Conservation (phyloP, 1,284 basidiomycete species). For the Sporisorium graminicola region DNA sequence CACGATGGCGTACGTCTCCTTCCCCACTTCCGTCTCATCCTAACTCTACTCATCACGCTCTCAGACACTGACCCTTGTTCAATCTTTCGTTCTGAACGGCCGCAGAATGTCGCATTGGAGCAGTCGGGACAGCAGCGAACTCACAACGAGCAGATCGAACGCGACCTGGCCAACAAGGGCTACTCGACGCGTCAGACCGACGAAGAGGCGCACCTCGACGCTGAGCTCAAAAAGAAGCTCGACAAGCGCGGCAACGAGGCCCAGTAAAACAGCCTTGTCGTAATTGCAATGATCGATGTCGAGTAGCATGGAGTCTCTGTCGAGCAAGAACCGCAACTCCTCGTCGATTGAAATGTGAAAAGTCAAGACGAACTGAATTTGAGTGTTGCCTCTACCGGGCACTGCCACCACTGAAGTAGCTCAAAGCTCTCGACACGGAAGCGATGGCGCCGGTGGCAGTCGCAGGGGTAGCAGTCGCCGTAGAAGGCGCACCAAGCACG, state of each 20-base stretch:
- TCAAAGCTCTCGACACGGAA: slow-evolving; percentile 40
- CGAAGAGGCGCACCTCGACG: slow-evolving; percentile 23
- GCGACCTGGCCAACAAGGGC: slow-evolving; percentile 41
- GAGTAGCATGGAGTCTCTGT: neutral
- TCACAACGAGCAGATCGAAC: slow-evolving; percentile 42
- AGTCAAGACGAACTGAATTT: neutral
- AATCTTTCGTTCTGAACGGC: neutral
- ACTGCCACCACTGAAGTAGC: slow-evolving; percentile 36
- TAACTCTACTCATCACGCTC: neutral
- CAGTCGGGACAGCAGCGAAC: slow-evolving; percentile 24
- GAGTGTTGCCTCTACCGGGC: too few relatives aligned
- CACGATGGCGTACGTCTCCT: slow-evolving; percentile 44
- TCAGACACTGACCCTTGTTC: neutral
- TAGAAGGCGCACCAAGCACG: slow-evolving; percentile 31
- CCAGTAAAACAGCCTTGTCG: slow-evolving; percentile 14
- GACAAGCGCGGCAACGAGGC: slow-evolving; percentile 42
- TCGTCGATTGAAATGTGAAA: neutral
- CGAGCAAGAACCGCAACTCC: neutral
- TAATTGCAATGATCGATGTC: neutral
- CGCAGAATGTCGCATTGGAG: slow-evolving; percentile 33
- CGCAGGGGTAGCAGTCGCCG: slow-evolving; percentile 13
- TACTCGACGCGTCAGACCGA: slow-evolving; percentile 40
- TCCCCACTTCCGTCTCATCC: neutral
- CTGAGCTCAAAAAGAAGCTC: slow-evolving; percentile 44
- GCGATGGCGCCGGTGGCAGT: slow-evolving; percentile 39